These are phyloP conservation scores for Clitoria ternatea DNA, from an alignment of 306 rosid species.

Conservation along the genomic window DNA sequence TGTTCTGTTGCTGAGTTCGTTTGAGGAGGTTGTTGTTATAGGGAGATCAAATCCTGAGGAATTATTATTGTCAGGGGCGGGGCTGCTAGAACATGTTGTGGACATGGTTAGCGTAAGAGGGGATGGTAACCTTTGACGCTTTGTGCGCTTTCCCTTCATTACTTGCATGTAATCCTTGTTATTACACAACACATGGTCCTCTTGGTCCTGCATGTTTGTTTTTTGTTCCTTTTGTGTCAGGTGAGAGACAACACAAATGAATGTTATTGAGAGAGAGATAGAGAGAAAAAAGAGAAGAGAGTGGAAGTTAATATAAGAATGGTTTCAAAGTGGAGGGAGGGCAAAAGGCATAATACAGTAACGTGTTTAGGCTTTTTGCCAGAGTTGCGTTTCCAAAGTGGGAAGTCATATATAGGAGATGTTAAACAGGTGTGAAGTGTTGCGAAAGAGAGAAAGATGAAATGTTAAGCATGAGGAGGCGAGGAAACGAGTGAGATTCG, in stretches of 20 bases:
- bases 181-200: slow-evolving; percentile 8
- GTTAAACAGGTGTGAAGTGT: background rate
- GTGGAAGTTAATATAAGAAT: slow-evolving; percentile 27
- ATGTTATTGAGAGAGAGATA: background rate
- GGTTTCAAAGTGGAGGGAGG: slow-evolving; percentile 19
- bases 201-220: slow-evolving; percentile 32
- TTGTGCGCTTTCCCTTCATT: slow-evolving; percentile 73
- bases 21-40: slow-evolving; percentile 13
- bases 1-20: slow-evolving; percentile 1
- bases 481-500: slow-evolving; percentile 91
- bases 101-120: slow-evolving; percentile 42
- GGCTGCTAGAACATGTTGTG: slow-evolving; percentile 32
- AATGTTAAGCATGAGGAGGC: slow-evolving; percentile 69
- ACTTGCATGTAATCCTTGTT: slow-evolving; percentile 21
- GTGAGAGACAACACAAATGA: background rate
- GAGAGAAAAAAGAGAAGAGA: slow-evolving; percentile 3
- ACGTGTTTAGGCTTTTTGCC: slow-evolving; percentile 41
- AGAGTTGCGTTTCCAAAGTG: slow-evolving; percentile 56
- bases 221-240: background rate
- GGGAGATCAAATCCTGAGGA: slow-evolving; percentile 17
- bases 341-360: slow-evolving; percentile 32
- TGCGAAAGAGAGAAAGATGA: slow-evolving; percentile 38
- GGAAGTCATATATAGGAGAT: slow-evolving; percentile 44
- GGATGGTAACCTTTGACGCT: slow-evolving; percentile 55
- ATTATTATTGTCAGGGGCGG: too few relatives aligned